Base-by-base conservation (phyloP, 306 rosid species). In the Vigna reflexopilosa region DNA sequence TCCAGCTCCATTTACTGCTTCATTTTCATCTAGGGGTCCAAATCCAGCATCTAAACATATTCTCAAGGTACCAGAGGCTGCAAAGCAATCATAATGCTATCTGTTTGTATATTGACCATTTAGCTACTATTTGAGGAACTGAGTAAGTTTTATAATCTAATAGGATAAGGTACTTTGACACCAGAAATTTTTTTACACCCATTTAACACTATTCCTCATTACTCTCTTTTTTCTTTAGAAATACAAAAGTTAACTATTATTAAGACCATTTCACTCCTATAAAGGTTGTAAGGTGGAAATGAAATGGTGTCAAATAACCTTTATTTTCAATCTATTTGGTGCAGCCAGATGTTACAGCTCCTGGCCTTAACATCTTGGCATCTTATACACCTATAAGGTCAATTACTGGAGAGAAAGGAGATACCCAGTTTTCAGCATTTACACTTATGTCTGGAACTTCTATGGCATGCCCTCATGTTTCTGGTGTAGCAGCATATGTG, bases 301-400 rank as follows among this genome's bases (percentile, higher is more conserved):
- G 0, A 26, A 26, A 26, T 26, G 28, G 28, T 26, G 28, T 26
- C 28, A 26, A 26, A 26, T 26, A 26, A 26, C 28, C 3, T 26
- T 26, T 24, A 1, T 20, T 24, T 24, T 2, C 28, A 24, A 24
- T 26, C 4, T 49, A 24, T 57, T 49, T 63, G 74, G 28, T 84
- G 83, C 83, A 95, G 98, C 98, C 98, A 71, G 98, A 95, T 70
- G 75, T 95, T 77, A 86, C 93, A 69, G 98, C 98, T 30, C 98
- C 98, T 9, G 98, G 98, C 30, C 42, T 91, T 17, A 68, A 89
- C 85, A 88, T 93, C 71, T 85, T 95, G 80, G 99, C 99, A 26
- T 86, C 91, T 2, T 95, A 84, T 79, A 92, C 99, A 12, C 93
- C 80, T 1, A 56, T 54, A 81, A 89, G 77, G 48, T 86, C 98